Percentiles rank a stretch among this genome's conserved stretches.
Conservation (phyloP, 176 grass and related monocot genomes). For the Cymbopogon citratus region DNA sequence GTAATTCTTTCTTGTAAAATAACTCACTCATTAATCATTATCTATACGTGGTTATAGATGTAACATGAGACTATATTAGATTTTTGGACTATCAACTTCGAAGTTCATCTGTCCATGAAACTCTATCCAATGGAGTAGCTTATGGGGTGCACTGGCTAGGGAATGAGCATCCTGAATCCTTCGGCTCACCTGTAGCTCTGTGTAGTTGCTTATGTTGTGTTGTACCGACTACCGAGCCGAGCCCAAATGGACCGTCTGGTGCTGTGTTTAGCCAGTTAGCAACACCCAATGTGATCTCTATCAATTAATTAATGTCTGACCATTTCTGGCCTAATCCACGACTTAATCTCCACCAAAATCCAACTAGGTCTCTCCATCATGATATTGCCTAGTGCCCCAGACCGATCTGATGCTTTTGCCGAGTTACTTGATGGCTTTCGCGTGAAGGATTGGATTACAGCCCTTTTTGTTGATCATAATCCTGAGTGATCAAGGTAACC, state of each 20-base stretch:
- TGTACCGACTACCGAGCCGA: neutral
- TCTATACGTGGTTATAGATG: slow-evolving; percentile 2
- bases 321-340: slow-evolving; percentile 36
- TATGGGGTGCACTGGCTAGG: neutral
- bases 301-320: neutral
- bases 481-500: neutral
- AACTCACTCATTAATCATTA: slow-evolving; percentile 4
- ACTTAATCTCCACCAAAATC: slow-evolving; percentile 19
- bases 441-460: neutral
- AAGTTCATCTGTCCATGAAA: neutral
- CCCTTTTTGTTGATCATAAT: neutral
- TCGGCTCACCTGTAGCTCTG: neutral
- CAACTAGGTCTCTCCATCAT: neutral
- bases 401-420: neutral
- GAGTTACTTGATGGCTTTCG: neutral
- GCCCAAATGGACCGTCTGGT: neutral
- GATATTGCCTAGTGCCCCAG: neutral
- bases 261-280: neutral
- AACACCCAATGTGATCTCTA: neutral
- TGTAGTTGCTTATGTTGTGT: neutral
- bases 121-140: neutral
- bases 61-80: slow-evolving; percentile 16
- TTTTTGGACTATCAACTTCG: neutral
- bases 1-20: slow-evolving; percentile 20
- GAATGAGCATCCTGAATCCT: neutral